Evolutionary conservation across 2,329 filamentous ascomycete genomes (phyloP), one percentile per base, ranked within the genome.

Genomic region (Epichloe baconii): DNA sequence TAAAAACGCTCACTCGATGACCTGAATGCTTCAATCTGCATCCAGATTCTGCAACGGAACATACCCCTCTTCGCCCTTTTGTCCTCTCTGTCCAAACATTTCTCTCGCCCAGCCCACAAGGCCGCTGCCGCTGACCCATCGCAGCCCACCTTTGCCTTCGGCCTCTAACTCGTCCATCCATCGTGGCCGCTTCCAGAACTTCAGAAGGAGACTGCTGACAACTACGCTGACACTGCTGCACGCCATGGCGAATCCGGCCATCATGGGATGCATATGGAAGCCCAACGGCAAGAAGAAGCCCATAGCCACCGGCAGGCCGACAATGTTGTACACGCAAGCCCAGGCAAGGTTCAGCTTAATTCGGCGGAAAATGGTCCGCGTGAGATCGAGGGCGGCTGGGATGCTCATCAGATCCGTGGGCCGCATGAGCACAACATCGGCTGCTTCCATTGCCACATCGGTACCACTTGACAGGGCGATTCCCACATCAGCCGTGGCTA

Each of bases 361-460:
- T 57, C 93, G 83, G 51, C 74, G 77, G 75, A 98, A 97, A 63
- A 97, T 96, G 37, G 79, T 80, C 42, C 84, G 81, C 19, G 88
- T 84, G 11, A 98, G 82, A 58, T 88, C 77, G 12, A 98, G 78
- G 14, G 87, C 83, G 0, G 88, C 86, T 0, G 93, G 87, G n/a
- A 98, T 88, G 60, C 91, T 87, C 72, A 97, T 87, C 3, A 98
- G 78, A 61, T 96, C 85, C 56, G 89, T 86, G 0, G 88, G 86
- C 3, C 86, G 83, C 91, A 98, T 98, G 50, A 98, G 82, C 15
- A 98, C 93, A 17, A 98, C 82, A 61, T 95, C 89, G 0, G 93
- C 93, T 1, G 93, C 93, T 70, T 97, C 93, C 82, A 98, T 95
- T 47, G 93, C 93, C 1, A 98, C 91, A 64, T 97, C 93, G 0